Base-by-base conservation (phyloP, 495 filamentous ascomycete genomes). In the Parachaetomium inaequale region DNA sequence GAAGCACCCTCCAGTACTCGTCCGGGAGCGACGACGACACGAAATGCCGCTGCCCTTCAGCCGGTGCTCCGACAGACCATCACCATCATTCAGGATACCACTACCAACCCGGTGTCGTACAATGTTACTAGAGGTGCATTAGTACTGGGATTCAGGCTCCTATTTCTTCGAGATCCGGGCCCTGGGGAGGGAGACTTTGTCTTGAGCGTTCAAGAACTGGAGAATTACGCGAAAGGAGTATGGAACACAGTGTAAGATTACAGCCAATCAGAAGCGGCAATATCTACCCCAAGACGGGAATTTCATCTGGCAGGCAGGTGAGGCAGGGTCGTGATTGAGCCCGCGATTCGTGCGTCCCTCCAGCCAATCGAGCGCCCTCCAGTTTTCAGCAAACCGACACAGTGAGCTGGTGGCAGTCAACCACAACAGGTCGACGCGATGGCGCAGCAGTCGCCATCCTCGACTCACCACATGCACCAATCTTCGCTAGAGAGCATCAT, bases 91-190 rank as follows among this genome's bases (percentile, higher is more conserved):
- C 38, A 32, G 38, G 25, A 57, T 23, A 12, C 57, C 15, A 60
- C 63, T 12, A 69, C 63, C 15, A 28, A 60, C 45, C 58, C 58
- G 4, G 46, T 59, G 56, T 64, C 63, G 40, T 70, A 67, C 58
- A 63, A 58, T 62, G 65, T 65, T 19, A 64, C 63, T 64, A 62
- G 58, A 25, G 63, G 63, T 55, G 61, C 65, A 63, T 63, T 70
- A 38, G 55, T 66, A 51, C 28, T 67, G 12, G 40, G 36, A n/a
- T 70, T 64, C 54, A 60, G n/a, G n/a, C n/a, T n/a, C n/a, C n/a
- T n/a, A n/a, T n/a, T n/a, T n/a, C n/a, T n/a, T n/a, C n/a, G n/a
- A 51, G 54, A 63, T 55, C 65, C 68, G 42, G 63, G 57, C 23
- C 64, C 59, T 56, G 55, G 57, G 29, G 62, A 65, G 59, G 54